phyloP scores from a whole-genome alignment of 2,329 filamentous ascomycete species.

The Stemphylium vesicarium region DNA sequence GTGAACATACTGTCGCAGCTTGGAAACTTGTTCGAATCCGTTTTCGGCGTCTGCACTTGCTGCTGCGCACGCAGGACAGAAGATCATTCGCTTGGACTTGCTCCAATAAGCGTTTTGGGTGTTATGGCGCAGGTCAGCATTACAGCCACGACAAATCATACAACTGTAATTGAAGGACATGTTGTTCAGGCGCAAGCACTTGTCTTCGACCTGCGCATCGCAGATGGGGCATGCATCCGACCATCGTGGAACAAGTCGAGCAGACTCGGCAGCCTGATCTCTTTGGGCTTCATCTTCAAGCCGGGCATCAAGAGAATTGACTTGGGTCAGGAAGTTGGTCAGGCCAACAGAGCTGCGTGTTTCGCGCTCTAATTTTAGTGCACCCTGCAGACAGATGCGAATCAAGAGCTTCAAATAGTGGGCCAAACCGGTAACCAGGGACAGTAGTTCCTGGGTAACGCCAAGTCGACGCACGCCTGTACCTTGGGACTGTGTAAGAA shows the following conservation, averaged over 20 bases:
- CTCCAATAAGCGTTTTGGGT: conserved; percentile 75
- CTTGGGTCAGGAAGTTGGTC: conserved; percentile 80
- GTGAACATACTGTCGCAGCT: conserved; percentile 94
- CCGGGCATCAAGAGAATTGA: conserved; percentile 75
- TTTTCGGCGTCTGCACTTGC: conserved; percentile 62
- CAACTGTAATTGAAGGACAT: conserved; percentile 85
- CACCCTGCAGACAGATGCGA: conserved; percentile 92
- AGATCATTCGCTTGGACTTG: conserved; percentile 69
- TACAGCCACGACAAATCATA: conserved; percentile 73
- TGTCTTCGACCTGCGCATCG: conserved; percentile 89
- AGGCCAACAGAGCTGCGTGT: conserved; percentile 75
- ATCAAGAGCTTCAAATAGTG: conserved; percentile 98
- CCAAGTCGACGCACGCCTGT: conserved; percentile 88
- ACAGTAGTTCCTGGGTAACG: conserved; percentile 97
- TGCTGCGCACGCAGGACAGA: conserved; percentile 72
- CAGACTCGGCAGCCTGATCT: conserved; percentile 51
- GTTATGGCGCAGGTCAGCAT: conserved; percentile 71
- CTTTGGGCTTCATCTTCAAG: conserved; percentile 46
- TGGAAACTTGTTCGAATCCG: conserved; percentile 78
- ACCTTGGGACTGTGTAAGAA: conserved; percentile 94
- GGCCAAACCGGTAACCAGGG: conserved; percentile 91
- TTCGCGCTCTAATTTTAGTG: conserved; percentile 88
- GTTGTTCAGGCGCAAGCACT: conserved; percentile 78
- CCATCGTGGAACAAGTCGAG: conserved; percentile 53
- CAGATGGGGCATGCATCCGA: conserved; percentile 82